A percentile compares a stretch with the other conserved stretches of the same genome.
Conservation (phyloP, 805 yeast genomes). For the Debaryomyces prosopidis region DNA sequence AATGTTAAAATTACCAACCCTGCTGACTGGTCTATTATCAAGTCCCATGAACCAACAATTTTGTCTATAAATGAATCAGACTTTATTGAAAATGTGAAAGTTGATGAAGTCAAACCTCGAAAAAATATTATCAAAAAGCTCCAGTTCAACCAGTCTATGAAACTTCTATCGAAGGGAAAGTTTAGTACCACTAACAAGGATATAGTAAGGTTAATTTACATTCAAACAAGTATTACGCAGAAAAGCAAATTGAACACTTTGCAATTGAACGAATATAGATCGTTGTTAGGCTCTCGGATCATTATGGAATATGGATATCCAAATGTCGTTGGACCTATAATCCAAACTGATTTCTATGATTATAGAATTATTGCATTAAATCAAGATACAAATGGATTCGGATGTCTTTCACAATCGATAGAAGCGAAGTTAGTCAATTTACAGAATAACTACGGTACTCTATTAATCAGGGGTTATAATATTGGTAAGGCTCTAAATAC, state of each 20-base stretch:
- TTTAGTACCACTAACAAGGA: constrained; percentile 31
- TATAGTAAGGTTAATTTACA: constrained; percentile 42
- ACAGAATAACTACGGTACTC: constrained; percentile 45
- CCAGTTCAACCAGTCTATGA: constrained; percentile 35
- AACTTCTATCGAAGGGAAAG: constrained; percentile 50
- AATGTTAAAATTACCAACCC: constrained; percentile 16
- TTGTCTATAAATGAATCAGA: constrained; percentile 25
- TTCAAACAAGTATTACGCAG: constrained; percentile 27
- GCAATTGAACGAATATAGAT: constrained; percentile 42
- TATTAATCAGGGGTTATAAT: constrained; percentile 64
- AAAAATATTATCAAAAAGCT: constrained; percentile 17
- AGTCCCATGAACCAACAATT: constrained; percentile 25
- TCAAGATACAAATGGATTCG: constrained; percentile 40
- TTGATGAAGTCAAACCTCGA: constrained; percentile 4
- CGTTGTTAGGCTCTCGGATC: constrained; percentile 49
- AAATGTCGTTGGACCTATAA: constrained; percentile 56
- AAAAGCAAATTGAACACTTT: constrained; percentile 16
- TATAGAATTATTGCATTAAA: constrained; percentile 41
- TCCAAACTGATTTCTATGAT: constrained; percentile 62
- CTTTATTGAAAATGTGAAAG: constrained; percentile 19
- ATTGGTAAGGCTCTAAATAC: constrained; percentile 49
- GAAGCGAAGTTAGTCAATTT: constrained; percentile 56
- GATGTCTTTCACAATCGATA: constrained; percentile 58
- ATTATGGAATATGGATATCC: constrained; percentile 49
- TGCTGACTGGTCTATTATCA: constrained; percentile 12